Percentiles rank a stretch among this genome's conserved stretches.
Conservation (phyloP, 2,329 filamentous ascomycete species). For the Penicillium sp. region DNA sequence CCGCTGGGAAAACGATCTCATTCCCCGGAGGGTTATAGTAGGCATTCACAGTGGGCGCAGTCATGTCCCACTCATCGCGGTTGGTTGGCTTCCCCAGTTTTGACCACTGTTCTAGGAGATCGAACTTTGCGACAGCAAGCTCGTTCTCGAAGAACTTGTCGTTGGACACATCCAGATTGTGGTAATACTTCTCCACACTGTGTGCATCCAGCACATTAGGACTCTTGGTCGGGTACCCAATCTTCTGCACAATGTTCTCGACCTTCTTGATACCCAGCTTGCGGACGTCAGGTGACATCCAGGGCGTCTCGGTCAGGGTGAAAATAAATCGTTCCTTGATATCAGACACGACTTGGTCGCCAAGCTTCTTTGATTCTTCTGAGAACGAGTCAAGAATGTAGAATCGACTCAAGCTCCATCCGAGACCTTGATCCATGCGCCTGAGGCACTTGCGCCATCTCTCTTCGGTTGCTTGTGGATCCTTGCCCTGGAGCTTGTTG, state of each 20-base stretch:
- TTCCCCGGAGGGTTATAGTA: slow-evolving; percentile 68
- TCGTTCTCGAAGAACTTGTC: slow-evolving; percentile 61
- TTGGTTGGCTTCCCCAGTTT: slow-evolving; percentile 62
- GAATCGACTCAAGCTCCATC: slow-evolving; percentile 71
- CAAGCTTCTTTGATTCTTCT: slow-evolving; percentile 65
- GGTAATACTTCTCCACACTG: slow-evolving; percentile 60
- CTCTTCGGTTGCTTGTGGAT: slow-evolving; percentile 63
- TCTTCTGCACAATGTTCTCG: slow-evolving; percentile 67
- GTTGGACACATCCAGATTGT: slow-evolving; percentile 52
- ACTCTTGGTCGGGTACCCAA: slow-evolving; percentile 66
- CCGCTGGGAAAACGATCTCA: slow-evolving; percentile 69
- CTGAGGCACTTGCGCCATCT: slow-evolving; percentile 67
- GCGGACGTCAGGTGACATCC: slow-evolving; percentile 66
- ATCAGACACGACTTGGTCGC: slow-evolving; percentile 69
- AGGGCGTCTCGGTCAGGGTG: slow-evolving; percentile 60
- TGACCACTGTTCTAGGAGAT: slow-evolving; percentile 56
- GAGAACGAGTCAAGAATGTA: slow-evolving; percentile 71
- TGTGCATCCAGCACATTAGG: slow-evolving; percentile 63
- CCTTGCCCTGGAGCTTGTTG: slow-evolving; percentile 64
- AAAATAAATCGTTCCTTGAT: slow-evolving; percentile 68
- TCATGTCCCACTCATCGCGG: slow-evolving; percentile 63
- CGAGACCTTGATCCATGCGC: slow-evolving; percentile 60
- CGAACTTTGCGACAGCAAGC: slow-evolving; percentile 54
- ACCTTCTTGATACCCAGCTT: slow-evolving; percentile 65
- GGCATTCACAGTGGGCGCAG: slow-evolving; percentile 64